phyloP scores from a whole-genome alignment of 169 alveolate genomes.

The Pseudocohnilembus persalinus region DNA sequence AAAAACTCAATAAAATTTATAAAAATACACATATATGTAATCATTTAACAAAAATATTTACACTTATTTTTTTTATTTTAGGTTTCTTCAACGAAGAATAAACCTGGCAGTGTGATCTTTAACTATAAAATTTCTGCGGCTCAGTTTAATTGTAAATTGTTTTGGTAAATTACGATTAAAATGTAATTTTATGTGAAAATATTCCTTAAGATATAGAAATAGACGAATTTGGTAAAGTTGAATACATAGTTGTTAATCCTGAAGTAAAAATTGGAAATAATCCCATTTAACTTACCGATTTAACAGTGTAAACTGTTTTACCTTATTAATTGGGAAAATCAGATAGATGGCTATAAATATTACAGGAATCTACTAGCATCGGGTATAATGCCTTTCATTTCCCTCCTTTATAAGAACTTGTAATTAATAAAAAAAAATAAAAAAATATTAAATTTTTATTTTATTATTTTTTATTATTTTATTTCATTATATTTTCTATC shows the following conservation, averaged over 20 bases:
- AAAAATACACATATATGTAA: too few relatives aligned
- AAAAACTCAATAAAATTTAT: too few relatives aligned
- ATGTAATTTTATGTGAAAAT: too few relatives aligned
- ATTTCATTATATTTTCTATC: too few relatives aligned
- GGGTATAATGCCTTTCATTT: constrained; percentile 89
- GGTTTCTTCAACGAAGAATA: background rate
- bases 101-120: background rate
- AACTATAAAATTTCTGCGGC: background rate
- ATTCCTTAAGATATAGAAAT: background rate
- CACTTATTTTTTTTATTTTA: too few relatives aligned
- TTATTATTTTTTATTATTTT: too few relatives aligned
- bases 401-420: constrained; percentile 82
- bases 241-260: constrained; percentile 13
- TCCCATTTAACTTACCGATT: background rate
- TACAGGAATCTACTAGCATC: constrained; percentile 59
- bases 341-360: constrained; percentile 72
- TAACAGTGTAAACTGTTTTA: constrained; percentile 81
- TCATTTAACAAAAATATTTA: too few relatives aligned
- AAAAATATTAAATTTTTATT: too few relatives aligned
- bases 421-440: too few relatives aligned
- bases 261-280: background rate
- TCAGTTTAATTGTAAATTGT: background rate
- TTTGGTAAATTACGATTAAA: background rate
- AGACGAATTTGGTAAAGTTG: constrained; percentile 6
- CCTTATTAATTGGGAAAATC: constrained; percentile 87